Evolutionary conservation across 2,329 filamentous ascomycete genomes (phyloP).

Genomic region (Beauveria caledonica): DNA sequence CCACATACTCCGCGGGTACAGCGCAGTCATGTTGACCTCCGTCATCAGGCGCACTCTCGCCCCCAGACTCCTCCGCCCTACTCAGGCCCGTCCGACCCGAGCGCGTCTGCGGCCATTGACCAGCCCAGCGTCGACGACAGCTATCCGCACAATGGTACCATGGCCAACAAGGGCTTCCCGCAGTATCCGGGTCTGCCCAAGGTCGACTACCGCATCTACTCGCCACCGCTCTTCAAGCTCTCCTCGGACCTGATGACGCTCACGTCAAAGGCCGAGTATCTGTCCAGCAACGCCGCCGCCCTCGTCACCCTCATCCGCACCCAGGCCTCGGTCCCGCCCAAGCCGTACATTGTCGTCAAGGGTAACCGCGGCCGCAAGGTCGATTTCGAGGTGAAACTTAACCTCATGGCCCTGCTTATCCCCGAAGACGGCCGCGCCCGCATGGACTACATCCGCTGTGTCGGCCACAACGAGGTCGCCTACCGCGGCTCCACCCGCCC

Average conservation of each 20-base stretch:
- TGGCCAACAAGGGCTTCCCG: constrained; percentile 17
- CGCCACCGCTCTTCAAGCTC: constrained; percentile 42
- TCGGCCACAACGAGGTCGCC: constrained; percentile 40
- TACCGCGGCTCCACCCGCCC: constrained; percentile 39
- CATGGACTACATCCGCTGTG: constrained; percentile 47
- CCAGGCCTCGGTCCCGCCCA: constrained; percentile 45
- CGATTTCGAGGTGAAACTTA: constrained; percentile 47
- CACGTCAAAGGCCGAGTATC: constrained; percentile 37
- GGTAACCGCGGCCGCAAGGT: constrained; percentile 35
- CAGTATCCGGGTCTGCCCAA: constrained; percentile 39
- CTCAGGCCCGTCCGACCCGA: constrained; percentile 23
- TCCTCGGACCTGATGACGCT: constrained; percentile 41
- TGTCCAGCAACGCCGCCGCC: constrained; percentile 37
- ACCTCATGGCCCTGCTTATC: constrained; percentile 45
- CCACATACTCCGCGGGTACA: not conserved
- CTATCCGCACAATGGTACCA: constrained; percentile 15
- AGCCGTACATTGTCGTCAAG: constrained; percentile 42
- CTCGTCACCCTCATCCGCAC: constrained; percentile 38
- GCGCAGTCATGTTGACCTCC: not conserved
- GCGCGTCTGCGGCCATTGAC: constrained; percentile 11
- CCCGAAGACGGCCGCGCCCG: constrained; percentile 35
- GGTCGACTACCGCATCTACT: constrained; percentile 45
- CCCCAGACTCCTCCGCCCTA: constrained; percentile 25
- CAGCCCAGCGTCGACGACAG: constrained; percentile 12
- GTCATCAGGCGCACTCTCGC: not conserved